A percentile compares a stretch with the other conserved stretches of the same genome.
phyloP scores from a whole-genome alignment of 306 rosid genomes.

The Prinsepia uniflora region DNA sequence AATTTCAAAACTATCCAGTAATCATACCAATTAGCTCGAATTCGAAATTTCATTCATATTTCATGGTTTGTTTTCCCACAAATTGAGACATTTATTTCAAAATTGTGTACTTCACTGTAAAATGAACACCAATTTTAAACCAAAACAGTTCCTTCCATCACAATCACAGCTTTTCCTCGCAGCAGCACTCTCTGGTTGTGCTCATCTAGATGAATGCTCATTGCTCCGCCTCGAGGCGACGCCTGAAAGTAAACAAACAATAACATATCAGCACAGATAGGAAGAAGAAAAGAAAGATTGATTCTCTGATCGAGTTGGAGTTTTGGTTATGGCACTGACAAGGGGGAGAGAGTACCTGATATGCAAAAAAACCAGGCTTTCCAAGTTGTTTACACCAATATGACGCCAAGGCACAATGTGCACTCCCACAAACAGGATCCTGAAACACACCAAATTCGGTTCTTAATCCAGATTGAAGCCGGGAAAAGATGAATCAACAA shows the following conservation, averaged over 20 bases:
- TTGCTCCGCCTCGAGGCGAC: slow-evolving; percentile 61
- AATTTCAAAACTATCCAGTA: too few relatives aligned
- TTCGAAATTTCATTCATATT: neutral
- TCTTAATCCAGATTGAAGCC: neutral
- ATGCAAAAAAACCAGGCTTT: slow-evolving; percentile 54
- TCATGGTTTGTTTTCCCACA: neutral
- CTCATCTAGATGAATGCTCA: slow-evolving; percentile 52
- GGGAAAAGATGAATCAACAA: too few relatives aligned
- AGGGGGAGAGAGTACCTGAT: slow-evolving; percentile 36
- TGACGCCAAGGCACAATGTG: slow-evolving; percentile 28
- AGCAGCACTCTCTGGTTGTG: slow-evolving; percentile 54
- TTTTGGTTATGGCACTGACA: neutral
- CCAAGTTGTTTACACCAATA: slow-evolving; percentile 65
- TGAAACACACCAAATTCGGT: slow-evolving; percentile 14
- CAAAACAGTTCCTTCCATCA: slow-evolving; percentile 66
- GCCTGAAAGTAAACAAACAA: slow-evolving; percentile 42
- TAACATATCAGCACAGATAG: neutral
- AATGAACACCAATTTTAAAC: slow-evolving; percentile 22
- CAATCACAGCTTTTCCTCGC: slow-evolving; percentile 62
- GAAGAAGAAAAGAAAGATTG: neutral
- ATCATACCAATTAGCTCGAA: too few relatives aligned
- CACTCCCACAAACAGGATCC: slow-evolving; percentile 67
- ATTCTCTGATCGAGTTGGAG: too few relatives aligned
- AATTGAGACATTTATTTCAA: neutral
- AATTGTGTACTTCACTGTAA: too few relatives aligned